Base-by-base conservation (phyloP, 257 asterid genomes). In the Nicotiana obtusifolia region DNA sequence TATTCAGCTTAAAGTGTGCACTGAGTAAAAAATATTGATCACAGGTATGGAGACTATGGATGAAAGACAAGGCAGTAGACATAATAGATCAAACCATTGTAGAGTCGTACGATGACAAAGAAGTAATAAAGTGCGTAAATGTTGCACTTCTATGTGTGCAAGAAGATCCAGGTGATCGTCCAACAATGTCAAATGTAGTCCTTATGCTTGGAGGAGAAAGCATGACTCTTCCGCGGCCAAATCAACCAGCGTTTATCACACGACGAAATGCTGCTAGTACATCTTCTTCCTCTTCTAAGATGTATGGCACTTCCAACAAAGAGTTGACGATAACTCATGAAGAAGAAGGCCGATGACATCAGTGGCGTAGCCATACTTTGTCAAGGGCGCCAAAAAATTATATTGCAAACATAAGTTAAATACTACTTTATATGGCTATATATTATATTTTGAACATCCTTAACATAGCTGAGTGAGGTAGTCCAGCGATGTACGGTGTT, bases 11-110 rank as follows among this genome's bases (percentile, higher is more conserved):
- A n/a, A n/a, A n/a, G n/a, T n/a, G n/a, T n/a, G n/a, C n/a, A n/a
- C n/a, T n/a, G n/a, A n/a, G n/a, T n/a, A n/a, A n/a, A n/a, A n/a
- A n/a, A n/a, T n/a, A n/a, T n/a, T n/a, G n/a, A n/a, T n/a, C n/a
- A n/a, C n/a, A n/a, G n/a, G 87, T 77, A 14, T 87, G 89, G 88
- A 84, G 54, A 64, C 80, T 87, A 9, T 82, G 89, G 89, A 44
- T 80, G 47, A 84, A 77, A 80, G 68, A 68, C 52, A 87, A 64
- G 57, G 71, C 84, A 17, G 0, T 87, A 30, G 82, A 84, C 31
- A 11, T 84, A 4, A 31, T 87, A 1, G 86, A 87, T 64, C 68
- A 30, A 22, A 77, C 56, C 11, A 35, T 67, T 3, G 15, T 80
- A 19, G 64, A 76, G 7, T 52, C 84, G 2, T 65, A 69, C 24